These are phyloP conservation scores for Saksenaea vasiformis DNA, from an alignment of 371 early-diverging fungal genomes.

Conservation along the genomic window DNA sequence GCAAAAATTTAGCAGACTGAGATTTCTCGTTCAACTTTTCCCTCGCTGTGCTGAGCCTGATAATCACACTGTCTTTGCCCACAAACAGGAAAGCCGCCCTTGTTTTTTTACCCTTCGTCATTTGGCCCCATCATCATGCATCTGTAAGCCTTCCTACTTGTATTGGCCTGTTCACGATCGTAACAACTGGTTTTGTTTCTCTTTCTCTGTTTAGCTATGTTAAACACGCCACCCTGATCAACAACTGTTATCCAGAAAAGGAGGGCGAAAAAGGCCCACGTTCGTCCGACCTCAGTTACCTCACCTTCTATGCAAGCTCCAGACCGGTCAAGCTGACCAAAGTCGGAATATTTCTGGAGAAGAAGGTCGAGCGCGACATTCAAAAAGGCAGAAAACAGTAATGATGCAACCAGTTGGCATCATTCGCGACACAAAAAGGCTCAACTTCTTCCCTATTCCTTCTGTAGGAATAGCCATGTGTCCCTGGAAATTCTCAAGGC, in stretches of 20 bases:
- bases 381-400: conserved; percentile 65
- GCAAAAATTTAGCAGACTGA: neutral
- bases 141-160: conserved; percentile 31
- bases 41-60: conserved; percentile 2
- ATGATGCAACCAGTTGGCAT: conserved; percentile 12
- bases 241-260: conserved; percentile 88
- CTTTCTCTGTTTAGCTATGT: conserved; percentile 47
- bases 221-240: conserved; percentile 91
- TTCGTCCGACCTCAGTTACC: conserved; percentile 83
- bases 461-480: conserved; percentile 41
- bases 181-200: neutral
- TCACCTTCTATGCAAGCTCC: conserved; percentile 87
- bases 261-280: conserved; percentile 82
- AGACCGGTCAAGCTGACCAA: conserved; percentile 93
- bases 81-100: conserved; percentile 2
- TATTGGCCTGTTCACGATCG: neutral
- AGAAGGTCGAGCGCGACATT: conserved; percentile 70
- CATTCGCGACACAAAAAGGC: neutral
- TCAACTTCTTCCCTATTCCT: neutral
- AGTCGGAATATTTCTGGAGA: conserved; percentile 85
- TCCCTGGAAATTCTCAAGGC: conserved; percentile 74
- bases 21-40: neutral
- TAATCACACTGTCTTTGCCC: conserved; percentile 6
- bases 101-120: conserved; percentile 16
- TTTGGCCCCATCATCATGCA: conserved; percentile 27